Evolutionary conservation across 331 rosid genomes (phyloP), one percentile per base, ranked within the genome.

Genomic region (Pyracantha coccinea): DNA sequence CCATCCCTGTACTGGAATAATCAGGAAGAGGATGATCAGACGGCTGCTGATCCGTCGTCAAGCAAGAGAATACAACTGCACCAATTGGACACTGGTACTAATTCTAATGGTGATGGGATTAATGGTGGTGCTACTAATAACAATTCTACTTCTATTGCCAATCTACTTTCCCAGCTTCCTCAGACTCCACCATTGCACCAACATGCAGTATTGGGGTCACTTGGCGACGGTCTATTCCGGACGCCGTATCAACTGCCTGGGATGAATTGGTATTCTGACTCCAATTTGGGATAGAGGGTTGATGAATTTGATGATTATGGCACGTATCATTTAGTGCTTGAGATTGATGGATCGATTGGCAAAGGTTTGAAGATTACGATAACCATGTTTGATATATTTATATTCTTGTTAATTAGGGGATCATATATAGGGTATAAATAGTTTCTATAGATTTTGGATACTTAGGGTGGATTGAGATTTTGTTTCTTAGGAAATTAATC

Each of bases 121-220:
- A 76, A 73, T 4, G 47, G 47, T 1, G 80, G 63, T 15, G 63
- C 61, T 10, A 24, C 81, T 58, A 80, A 44, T 58, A 58, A 58
- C 63, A 61, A 61, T 61, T 61, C 66, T 61, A 14, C 66, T 47
- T 87, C 93, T 17, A 71, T 88, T 59, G 88, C 90, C 8, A 67
- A 85, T 69, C 78, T 92, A 75, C 89, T 89, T 60, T 83, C 87
- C 59, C 93, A 92, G 19, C 84, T 91, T 25, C 97, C 97, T 28
- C 97, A 84, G 74, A 87, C 86, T n/a, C 77, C 96, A 9, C 72
- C 90, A 47, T 75, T 85, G 81, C 93, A 89, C 75, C 92, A 85
- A 69, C 91, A 86, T 31, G 71, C 88, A 80, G 80, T 86, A 81
- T 68, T 89, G 72, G 96, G 91, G 11, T 59, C 87, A 29, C n/a